phyloP scores from a whole-genome alignment of 2,329 filamentous ascomycete genomes.

The Pezicula neosporulosa region DNA sequence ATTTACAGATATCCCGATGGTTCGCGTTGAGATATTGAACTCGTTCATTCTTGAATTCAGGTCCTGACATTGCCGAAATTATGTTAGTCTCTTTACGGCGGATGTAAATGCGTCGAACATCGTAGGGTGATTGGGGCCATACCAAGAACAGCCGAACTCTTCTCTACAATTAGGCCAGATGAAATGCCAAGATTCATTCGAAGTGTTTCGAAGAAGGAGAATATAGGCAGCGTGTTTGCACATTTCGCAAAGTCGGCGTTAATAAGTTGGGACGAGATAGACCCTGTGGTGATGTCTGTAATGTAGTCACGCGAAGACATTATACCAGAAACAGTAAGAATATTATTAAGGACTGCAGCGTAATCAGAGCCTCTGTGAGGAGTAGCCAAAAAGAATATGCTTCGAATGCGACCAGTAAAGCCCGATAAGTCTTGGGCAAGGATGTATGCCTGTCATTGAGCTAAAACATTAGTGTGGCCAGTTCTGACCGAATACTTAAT shows the following conservation, averaged over 20 bases:
- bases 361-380: constrained; percentile 27
- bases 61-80: constrained; percentile 25
- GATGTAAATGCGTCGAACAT: constrained; percentile 10
- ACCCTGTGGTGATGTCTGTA: constrained; percentile 15
- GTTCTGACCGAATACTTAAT: not conserved
- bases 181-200: too few species aligned
- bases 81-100: constrained; percentile 17
- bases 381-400: constrained; percentile 28
- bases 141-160: too few species aligned
- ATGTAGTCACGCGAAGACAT: constrained; percentile 16
- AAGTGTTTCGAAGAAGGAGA: too few species aligned
- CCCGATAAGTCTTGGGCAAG: constrained; percentile 16
- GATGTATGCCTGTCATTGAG: constrained; percentile 13
- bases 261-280: constrained; percentile 2
- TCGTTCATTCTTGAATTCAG: constrained; percentile 22
- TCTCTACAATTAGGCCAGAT: too few species aligned
- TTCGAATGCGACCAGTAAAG: constrained; percentile 13
- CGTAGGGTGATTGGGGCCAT: too few species aligned
- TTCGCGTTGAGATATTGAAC: constrained; percentile 23
- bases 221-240: too few species aligned
- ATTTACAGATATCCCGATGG: constrained; percentile 30
- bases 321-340: constrained; percentile 8
- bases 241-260: too few species aligned
- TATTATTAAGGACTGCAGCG: constrained; percentile 20
- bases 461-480: not conserved